Evolutionary conservation across 2,329 filamentous ascomycete species (phyloP), one percentile per base, ranked within the genome.

Genomic region (Hymenoscyphus fraxineus): DNA sequence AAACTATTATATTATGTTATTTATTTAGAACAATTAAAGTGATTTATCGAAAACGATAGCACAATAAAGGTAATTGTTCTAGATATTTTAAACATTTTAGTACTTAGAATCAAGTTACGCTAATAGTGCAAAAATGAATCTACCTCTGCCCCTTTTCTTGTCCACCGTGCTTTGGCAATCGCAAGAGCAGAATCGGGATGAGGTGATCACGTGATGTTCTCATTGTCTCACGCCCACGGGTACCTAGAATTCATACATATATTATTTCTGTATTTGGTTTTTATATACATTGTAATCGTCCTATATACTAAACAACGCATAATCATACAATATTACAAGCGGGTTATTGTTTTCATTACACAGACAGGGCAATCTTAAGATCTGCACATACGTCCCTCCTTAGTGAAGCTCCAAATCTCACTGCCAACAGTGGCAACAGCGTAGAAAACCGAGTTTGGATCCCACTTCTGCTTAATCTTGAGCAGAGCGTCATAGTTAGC

Each of bases 401-500:
- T 75, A 4, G 72, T 73, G 7, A 79, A 75, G 27, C 69, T 71
- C 82, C 82, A 85, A n/a, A 69, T 70, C 60, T 85, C 83, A 63
- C 80, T 83, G 0, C 82, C 83, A 6, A 86, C 83, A 3, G 76
- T 80, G n/a, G 77, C 79, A 6, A 70, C 70, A 12, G 78, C 81
- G 61, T 83, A 82, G 41, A 83, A 83, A 6, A 86, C 64, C 1
- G 72, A 70, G 0, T 74, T 61, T 1, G 79, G 76, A 68, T 85
- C 84, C 68, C 80, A 85, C 70, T 78, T 80, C 40, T 75, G 70
- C 78, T 87, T 87, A 38, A 86, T 76, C 0, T 57, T 40, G 15
- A 77, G 62, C 22, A 85, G 68, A 10, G 66, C 68, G 1, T 70
- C 64, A 64, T 84, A 84, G 64, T 82, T 82, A 1, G 19, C 62